phyloP scores from a whole-genome alignment of 805 yeast species.

The Tetrapisispora phaffii region DNA sequence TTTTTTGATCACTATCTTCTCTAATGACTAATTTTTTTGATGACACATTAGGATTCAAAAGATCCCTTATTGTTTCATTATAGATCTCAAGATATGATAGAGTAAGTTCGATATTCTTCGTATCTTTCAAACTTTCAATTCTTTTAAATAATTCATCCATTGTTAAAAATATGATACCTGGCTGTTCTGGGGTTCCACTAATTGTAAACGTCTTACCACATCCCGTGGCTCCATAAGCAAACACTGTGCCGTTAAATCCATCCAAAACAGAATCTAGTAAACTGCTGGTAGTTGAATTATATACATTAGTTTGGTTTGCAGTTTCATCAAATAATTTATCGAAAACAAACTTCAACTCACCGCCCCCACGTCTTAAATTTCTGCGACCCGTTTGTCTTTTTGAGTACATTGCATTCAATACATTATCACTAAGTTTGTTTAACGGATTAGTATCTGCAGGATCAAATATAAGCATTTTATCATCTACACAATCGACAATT shows the following conservation, averaged over 20 bases:
- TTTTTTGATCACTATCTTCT: conserved; percentile 55
- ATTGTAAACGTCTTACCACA: conserved; percentile 96
- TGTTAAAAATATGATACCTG: conserved; percentile 73
- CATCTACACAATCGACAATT: conserved; percentile 72
- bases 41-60: conserved; percentile 48
- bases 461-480: conserved; percentile 76
- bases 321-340: conserved; percentile 66
- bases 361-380: conserved; percentile 16
- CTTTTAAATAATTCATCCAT: conserved; percentile 62
- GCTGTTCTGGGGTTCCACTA: conserved; percentile 59
- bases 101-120: conserved; percentile 48
- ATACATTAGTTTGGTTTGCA: conserved; percentile 60
- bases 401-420: conserved; percentile 23
- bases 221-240: conserved; percentile 96
- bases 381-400: conserved; percentile 13
- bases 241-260: conserved; percentile 84
- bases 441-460: conserved; percentile 66
- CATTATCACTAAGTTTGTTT: conserved; percentile 23
- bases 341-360: conserved; percentile 71
- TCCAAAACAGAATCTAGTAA: conserved; percentile 65
- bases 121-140: conserved; percentile 48
- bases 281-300: conserved; percentile 55
- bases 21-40: conserved; percentile 47
- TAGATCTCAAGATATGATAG: conserved; percentile 79
- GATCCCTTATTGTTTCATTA: conserved; percentile 79